phyloP scores from a whole-genome alignment of 208 protist species.

The Leishmania tropica region DNA sequence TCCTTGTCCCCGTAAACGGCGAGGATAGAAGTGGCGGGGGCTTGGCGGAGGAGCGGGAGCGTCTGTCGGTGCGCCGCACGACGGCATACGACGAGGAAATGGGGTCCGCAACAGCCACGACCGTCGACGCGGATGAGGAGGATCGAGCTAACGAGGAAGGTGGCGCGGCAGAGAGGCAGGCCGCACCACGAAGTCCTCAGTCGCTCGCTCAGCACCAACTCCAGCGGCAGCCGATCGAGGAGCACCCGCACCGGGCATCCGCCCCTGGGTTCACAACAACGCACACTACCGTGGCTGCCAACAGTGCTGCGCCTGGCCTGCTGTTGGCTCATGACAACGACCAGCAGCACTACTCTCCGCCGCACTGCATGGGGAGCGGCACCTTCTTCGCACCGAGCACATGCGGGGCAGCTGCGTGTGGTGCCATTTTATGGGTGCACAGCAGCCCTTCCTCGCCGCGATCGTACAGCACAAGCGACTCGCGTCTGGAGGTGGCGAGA shows the following conservation, averaged over 20 bases:
- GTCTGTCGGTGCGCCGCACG: not conserved
- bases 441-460: slow-evolving; percentile 3
- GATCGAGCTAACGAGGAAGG: not conserved
- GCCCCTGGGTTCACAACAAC: slow-evolving; percentile 10
- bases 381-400: not conserved
- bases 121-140: not conserved
- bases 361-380: not conserved
- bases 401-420: not conserved
- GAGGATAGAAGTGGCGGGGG: not conserved
- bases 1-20: no score
- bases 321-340: not conserved
- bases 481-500: not conserved
- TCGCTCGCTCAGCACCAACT: not conserved
- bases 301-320: not conserved
- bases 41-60: not conserved
- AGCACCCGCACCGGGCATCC: not conserved
- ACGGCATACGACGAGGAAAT: not conserved
- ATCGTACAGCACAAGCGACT: not conserved
- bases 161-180: not conserved
- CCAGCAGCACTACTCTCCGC: not conserved
- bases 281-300: slow-evolving; percentile 1
- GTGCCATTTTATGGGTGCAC: not conserved
- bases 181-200: not conserved
- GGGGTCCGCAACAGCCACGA: not conserved
- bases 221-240: not conserved